A percentile compares a stretch with the other conserved stretches of the same genome.
Conservation (phyloP, 73 alveolate species). For the Loxodes magnus region DNA sequence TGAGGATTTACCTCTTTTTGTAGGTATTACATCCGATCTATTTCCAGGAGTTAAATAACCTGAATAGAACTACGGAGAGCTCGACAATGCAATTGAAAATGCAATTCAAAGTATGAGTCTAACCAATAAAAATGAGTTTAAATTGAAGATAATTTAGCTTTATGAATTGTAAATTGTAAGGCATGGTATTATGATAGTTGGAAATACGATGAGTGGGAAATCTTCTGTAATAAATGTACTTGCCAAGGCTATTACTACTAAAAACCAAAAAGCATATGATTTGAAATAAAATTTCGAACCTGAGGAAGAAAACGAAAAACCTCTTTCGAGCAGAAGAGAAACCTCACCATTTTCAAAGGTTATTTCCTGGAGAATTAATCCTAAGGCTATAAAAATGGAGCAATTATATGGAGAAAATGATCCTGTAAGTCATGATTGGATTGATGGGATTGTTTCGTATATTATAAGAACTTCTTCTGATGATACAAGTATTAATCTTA, state of each 20-base stretch:
- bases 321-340: slow-evolving; percentile 79
- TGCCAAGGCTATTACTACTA: slow-evolving; percentile 46
- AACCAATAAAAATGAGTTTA: slow-evolving; percentile 41
- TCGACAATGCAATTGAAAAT: slow-evolving; percentile 40
- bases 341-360: slow-evolving; percentile 51
- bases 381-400: slow-evolving; percentile 80
- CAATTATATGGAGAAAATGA: slow-evolving; percentile 80
- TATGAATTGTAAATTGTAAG: slow-evolving; percentile 80
- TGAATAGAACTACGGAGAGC: slow-evolving; percentile 35
- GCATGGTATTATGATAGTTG: slow-evolving; percentile 83
- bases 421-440: slow-evolving; percentile 83
- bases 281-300: slow-evolving; percentile 74
- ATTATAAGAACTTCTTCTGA: slow-evolving; percentile 77
- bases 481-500: slow-evolving; percentile 62
- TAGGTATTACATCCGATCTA: slow-evolving; percentile 54
- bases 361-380: too few species aligned
- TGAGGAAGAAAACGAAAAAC: slow-evolving; percentile 73
- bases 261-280: too few species aligned
- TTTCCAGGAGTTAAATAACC: slow-evolving; percentile 53
- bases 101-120: slow-evolving; percentile 45
- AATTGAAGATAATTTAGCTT: slow-evolving; percentile 58
- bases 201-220: slow-evolving; percentile 60
- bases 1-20: slow-evolving; percentile 55
- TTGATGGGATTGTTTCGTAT: slow-evolving; percentile 87
- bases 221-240: slow-evolving; percentile 47